Evolutionary conservation across 2,329 filamentous ascomycete genomes (phyloP).

Genomic region (Cyphellophora europaea): DNA sequence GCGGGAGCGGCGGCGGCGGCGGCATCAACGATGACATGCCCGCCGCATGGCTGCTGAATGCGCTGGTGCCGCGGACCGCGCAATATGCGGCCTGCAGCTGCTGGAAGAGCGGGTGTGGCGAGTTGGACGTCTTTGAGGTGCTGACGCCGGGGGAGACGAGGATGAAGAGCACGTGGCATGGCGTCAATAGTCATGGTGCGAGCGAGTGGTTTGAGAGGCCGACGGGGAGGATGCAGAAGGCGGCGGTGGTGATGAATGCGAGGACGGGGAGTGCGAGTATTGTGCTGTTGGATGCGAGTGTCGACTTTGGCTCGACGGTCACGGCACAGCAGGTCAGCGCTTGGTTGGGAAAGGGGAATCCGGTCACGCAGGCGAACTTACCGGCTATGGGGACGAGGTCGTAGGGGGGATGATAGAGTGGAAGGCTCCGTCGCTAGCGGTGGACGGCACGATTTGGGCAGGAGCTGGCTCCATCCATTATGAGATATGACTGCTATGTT

Average conservation of each 20-base stretch:
- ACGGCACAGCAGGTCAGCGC: slow-evolving; percentile 15
- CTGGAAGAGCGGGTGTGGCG: slow-evolving; percentile 62
- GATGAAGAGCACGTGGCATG: slow-evolving; percentile 63
- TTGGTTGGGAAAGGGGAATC: too few species aligned
- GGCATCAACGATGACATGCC: slow-evolving; percentile 57
- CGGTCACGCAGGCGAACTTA: too few species aligned
- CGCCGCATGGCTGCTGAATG: slow-evolving; percentile 68
- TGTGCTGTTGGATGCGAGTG: slow-evolving; percentile 10
- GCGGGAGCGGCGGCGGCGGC: slow-evolving; percentile 29
- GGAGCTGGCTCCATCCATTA: too few species aligned
- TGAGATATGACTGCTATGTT: too few species aligned
- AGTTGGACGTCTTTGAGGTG: slow-evolving; percentile 68
- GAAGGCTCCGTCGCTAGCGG: too few species aligned
- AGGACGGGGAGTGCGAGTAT: slow-evolving; percentile 12
- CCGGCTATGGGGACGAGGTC: too few species aligned
- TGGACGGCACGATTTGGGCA: too few species aligned
- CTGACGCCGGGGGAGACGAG: slow-evolving; percentile 55
- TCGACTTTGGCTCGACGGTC: slow-evolving; percentile 10
- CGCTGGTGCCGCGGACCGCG: slow-evolving; percentile 57
- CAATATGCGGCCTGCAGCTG: slow-evolving; percentile 66
- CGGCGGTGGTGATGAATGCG: slow-evolving; percentile 51
- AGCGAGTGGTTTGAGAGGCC: slow-evolving; percentile 66
- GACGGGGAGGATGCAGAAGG: slow-evolving; percentile 46
- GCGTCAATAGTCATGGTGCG: slow-evolving; percentile 49
- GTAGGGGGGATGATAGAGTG: too few species aligned